These are phyloP conservation scores for Myxozyma mucilagina DNA, from an alignment of 805 yeast genomes.

Conservation along the genomic window DNA sequence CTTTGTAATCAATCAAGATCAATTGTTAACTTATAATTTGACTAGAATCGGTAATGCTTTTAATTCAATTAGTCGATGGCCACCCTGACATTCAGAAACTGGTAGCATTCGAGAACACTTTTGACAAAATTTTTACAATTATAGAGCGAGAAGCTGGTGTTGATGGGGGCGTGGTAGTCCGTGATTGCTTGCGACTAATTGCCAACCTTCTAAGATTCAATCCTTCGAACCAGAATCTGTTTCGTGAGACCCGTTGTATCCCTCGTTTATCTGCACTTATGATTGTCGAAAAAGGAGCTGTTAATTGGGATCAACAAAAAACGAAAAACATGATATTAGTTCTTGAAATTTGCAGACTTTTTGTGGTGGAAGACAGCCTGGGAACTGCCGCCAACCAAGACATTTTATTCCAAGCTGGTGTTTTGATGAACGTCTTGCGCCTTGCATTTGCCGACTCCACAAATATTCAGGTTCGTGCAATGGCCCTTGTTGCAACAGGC, in stretches of 20 bases:
- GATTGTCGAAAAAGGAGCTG: conserved; percentile 46
- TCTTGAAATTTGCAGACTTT: conserved; percentile 69
- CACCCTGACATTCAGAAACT: conserved; percentile 85
- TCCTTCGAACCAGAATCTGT: conserved; percentile 84
- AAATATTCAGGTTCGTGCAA: conserved; percentile 64
- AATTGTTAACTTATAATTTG: neutral
- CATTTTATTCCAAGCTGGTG: conserved; percentile 58
- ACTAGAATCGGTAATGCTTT: conserved; percentile 59
- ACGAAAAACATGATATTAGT: conserved; percentile 63
- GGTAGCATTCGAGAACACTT: conserved; percentile 92
- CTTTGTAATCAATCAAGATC: neutral
- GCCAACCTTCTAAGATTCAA: conserved; percentile 75
- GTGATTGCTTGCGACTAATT: conserved; percentile 79
- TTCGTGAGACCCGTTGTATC: conserved; percentile 80
- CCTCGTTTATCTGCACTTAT: conserved; percentile 63
- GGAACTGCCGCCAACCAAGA: conserved; percentile 61
- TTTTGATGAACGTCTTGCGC: conserved; percentile 64
- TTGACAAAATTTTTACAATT: conserved; percentile 76
- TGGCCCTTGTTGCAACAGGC: conserved; percentile 71
- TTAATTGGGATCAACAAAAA: conserved; percentile 78
- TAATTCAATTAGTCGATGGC: conserved; percentile 78
- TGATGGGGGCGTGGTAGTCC: conserved; percentile 84
- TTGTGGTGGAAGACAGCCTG: conserved; percentile 73
- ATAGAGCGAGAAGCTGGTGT: conserved; percentile 86
- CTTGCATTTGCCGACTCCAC: conserved; percentile 66